A percentile compares a stretch with the other conserved stretches of the same genome.
These are phyloP conservation scores for Chytriomyces sp. DNA, from an alignment of 192 early-diverging fungal genomes.

Conservation along the genomic window DNA sequence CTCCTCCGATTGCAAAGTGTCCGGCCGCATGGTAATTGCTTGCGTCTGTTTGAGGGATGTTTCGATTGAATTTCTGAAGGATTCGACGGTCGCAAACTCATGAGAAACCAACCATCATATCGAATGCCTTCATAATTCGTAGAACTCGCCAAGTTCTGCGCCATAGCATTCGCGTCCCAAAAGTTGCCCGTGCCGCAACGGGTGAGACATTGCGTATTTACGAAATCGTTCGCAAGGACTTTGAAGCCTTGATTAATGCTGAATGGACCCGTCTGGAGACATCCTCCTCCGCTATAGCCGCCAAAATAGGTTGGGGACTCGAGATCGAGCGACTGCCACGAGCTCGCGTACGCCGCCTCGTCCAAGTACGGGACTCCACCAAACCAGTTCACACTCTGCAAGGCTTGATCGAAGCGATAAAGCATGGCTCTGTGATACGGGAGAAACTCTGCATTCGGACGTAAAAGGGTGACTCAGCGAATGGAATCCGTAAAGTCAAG, in stretches of 20 bases:
- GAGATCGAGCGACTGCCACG: background rate
- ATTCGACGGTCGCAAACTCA: background rate
- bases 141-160: background rate
- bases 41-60: background rate
- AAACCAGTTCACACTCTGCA: background rate
- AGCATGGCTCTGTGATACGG: conserved; percentile 11
- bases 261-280: background rate
- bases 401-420: background rate
- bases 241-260: background rate
- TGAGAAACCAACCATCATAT: background rate
- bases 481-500: background rate
- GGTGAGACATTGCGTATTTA: background rate
- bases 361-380: background rate
- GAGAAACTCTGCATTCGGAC: background rate
- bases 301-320: background rate
- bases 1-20: conserved; percentile 2
- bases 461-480: background rate
- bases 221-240: background rate
- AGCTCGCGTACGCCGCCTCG: background rate
- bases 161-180: background rate
- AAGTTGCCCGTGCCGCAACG: background rate
- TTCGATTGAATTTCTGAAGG: background rate
- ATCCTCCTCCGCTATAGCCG: background rate
- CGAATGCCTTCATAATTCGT: background rate
- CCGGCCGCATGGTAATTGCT: background rate